These are phyloP conservation scores for Diaporthe sp. DNA, from an alignment of 2,329 filamentous ascomycete genomes.

Conservation along the genomic window DNA sequence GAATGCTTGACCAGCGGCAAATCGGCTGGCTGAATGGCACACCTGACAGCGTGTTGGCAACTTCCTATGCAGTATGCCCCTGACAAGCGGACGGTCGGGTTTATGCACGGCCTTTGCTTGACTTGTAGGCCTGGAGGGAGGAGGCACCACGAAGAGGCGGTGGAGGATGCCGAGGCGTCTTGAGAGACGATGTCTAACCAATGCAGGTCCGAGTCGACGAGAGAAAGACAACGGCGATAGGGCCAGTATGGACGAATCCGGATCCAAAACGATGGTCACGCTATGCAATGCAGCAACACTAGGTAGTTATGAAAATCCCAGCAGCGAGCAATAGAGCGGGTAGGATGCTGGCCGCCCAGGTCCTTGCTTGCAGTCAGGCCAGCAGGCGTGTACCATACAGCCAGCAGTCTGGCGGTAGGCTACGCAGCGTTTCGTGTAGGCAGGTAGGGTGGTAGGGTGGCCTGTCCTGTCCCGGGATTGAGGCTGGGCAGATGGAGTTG, in stretches of 20 bases:
- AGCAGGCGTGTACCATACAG: background rate
- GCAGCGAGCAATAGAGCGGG: constrained; percentile 23
- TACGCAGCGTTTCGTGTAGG: no score
- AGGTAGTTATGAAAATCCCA: background rate
- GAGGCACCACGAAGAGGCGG: background rate
- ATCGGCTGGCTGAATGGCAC: background rate
- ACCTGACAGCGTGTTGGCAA: background rate
- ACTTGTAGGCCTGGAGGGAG: background rate
- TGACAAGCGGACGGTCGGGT: background rate
- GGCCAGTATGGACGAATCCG: background rate
- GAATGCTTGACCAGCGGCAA: background rate
- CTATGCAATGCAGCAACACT: background rate
- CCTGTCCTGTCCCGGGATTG: constrained; percentile 8
- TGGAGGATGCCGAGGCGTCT: background rate
- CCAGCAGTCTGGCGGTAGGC: background rate
- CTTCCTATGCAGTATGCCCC: background rate
- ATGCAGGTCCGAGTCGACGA: constrained; percentile 12
- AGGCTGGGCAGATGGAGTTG: constrained; percentile 10
- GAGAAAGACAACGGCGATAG: background rate
- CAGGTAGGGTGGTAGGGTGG: no score
- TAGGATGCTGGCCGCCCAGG: constrained; percentile 4
- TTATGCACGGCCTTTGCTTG: background rate
- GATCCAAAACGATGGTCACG: background rate
- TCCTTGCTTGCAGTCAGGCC: constrained; percentile 1
- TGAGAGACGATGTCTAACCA: background rate